A percentile compares a stretch with the other conserved stretches of the same genome.
Evolutionary conservation across 371 early-diverging fungal genomes (phyloP).

Genomic region (Mortierella sp.): DNA sequence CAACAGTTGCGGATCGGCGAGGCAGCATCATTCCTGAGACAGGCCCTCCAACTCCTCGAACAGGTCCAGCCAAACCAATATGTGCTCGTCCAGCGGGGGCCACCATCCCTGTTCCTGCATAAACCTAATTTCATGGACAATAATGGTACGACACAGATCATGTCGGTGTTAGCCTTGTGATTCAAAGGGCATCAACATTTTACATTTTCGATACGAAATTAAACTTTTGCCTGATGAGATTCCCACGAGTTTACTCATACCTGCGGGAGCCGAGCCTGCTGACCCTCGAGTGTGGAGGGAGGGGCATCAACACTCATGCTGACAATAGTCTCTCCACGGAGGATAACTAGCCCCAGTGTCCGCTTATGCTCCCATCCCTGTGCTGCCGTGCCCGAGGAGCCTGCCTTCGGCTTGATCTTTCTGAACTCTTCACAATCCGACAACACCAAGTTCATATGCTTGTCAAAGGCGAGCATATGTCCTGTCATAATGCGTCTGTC

Average conservation of each 20-base stretch:
- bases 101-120: constrained; percentile 82
- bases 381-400: constrained; percentile 43
- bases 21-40: constrained; percentile 88
- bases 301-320: constrained; percentile 93
- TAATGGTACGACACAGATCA: not conserved
- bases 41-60: constrained; percentile 94
- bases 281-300: constrained; percentile 79
- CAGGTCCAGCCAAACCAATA: constrained; percentile 87
- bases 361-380: constrained; percentile 84
- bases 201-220: not conserved
- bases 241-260: constrained; percentile 20
- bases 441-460: constrained; percentile 98
- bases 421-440: constrained; percentile 98
- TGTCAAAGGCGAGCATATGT: constrained; percentile 99
- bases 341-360: constrained; percentile 92
- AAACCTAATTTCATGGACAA: constrained; percentile 38
- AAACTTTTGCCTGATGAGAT: not conserved
- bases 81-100: constrained; percentile 84
- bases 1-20: constrained; percentile 60
- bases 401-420: constrained; percentile 79
- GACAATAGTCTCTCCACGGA: constrained; percentile 95
- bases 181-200: not conserved
- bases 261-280: constrained; percentile 65
- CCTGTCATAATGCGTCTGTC: constrained; percentile 95
- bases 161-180: not conserved